A percentile compares a stretch with the other conserved stretches of the same genome.
phyloP scores from a whole-genome alignment of 2,329 filamentous ascomycete genomes.

The Cladosporium sphaerospermum region DNA sequence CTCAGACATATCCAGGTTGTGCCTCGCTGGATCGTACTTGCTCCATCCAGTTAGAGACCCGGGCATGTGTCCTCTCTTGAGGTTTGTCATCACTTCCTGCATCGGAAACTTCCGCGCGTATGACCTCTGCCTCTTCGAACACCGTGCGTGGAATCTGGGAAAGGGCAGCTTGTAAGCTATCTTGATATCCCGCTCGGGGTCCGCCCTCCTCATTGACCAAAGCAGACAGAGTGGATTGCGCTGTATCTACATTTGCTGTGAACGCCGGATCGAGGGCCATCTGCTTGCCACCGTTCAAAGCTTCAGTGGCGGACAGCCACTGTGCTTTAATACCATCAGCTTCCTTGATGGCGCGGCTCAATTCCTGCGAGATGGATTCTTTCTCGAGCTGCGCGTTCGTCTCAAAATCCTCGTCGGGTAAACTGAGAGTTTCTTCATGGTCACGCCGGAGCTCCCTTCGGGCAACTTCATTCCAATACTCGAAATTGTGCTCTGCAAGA shows the following conservation, averaged over 20 bases:
- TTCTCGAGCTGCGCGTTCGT: too few relatives aligned
- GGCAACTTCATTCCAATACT: neutral
- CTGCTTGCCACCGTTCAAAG: too few relatives aligned
- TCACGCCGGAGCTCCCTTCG: neutral
- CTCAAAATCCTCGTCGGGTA: neutral
- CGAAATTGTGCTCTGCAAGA: neutral
- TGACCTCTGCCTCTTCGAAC: neutral
- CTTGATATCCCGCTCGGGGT: neutral
- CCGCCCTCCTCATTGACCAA: neutral
- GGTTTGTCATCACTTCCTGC: neutral
- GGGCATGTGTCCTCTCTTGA: too few relatives aligned
- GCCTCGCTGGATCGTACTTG: too few relatives aligned
- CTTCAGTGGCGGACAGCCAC: too few relatives aligned
- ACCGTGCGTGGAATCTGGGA: neutral
- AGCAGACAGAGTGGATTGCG: too few relatives aligned
- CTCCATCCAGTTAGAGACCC: too few relatives aligned
- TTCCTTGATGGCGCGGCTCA: neutral
- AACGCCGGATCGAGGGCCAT: too few relatives aligned
- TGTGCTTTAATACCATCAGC: neutral
- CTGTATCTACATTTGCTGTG: too few relatives aligned
- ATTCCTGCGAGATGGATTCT: neutral
- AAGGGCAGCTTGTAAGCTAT: neutral
- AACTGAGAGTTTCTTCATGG: neutral
- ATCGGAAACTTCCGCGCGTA: neutral
- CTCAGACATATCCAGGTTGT: too few relatives aligned